A percentile compares a stretch with the other conserved stretches of the same genome.
Conservation (phyloP, 768 basidiomycete species). For the Rubroboletus pulcherrimus region DNA sequence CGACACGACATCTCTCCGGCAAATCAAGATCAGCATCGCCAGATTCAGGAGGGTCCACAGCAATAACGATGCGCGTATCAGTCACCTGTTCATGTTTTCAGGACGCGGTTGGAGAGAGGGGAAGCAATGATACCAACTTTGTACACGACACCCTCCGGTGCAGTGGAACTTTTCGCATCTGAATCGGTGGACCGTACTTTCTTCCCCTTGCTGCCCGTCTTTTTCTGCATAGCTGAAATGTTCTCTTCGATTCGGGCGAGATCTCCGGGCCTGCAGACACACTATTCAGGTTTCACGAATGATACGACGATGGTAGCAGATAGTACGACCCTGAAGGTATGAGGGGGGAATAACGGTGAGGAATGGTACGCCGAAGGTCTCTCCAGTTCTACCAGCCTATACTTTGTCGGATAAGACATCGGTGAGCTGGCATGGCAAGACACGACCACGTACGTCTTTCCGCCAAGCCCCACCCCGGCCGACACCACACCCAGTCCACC, state of each 20-base stretch:
- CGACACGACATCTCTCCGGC: constrained; percentile 77
- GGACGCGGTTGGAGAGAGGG: not conserved
- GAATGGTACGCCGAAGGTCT: constrained; percentile 77
- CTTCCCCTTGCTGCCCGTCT: constrained; percentile 46
- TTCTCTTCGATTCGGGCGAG: constrained; percentile 82
- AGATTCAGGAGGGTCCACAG: constrained; percentile 62
- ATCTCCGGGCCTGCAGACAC: constrained; percentile 69
- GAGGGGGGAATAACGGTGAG: constrained; percentile 71
- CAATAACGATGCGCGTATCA: constrained; percentile 76
- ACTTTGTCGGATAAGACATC: constrained; percentile 31
- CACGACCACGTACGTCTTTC: constrained; percentile 66
- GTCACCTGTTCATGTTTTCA: constrained; percentile 51
- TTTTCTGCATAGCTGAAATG: constrained; percentile 41
- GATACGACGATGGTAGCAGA: not conserved
- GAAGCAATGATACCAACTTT: constrained; percentile 43
- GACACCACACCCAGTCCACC: constrained; percentile 65
- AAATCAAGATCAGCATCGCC: constrained; percentile 66
- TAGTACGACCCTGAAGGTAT: constrained; percentile 65
- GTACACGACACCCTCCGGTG: constrained; percentile 81
- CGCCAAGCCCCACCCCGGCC: constrained; percentile 84
- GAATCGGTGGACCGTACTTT: constrained; percentile 30
- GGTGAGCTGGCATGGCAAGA: not conserved
- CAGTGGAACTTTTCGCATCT: constrained; percentile 37
- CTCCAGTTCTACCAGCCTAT: constrained; percentile 82
- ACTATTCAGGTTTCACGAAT: constrained; percentile 6